phyloP scores from a whole-genome alignment of 1,284 basidiomycete species.

The Apiotrichum sp. region DNA sequence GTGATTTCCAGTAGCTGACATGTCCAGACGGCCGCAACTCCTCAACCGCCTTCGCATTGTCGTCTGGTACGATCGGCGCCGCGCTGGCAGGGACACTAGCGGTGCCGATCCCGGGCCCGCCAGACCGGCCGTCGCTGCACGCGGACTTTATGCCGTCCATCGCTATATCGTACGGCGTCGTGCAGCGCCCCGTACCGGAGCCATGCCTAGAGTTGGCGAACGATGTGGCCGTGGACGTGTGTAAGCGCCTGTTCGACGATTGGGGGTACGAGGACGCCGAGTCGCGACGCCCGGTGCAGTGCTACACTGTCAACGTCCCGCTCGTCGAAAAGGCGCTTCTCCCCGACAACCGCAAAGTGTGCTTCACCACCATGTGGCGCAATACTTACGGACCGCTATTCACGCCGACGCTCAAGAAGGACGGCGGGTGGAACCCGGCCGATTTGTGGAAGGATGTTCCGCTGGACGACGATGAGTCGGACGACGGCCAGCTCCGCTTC shows the following conservation, averaged over 20 bases:
- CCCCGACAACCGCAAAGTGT: slow-evolving; percentile 28
- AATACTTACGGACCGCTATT: slow-evolving; percentile 45
- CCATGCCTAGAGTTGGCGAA: slow-evolving; percentile 63
- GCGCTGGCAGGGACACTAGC: slow-evolving; percentile 80
- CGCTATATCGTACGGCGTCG: slow-evolving; percentile 79
- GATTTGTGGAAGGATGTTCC: slow-evolving; percentile 1
- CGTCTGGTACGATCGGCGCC: slow-evolving; percentile 84
- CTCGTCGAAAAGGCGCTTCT: slow-evolving; percentile 36
- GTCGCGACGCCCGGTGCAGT: slow-evolving; percentile 24
- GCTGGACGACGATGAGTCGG: neutral
- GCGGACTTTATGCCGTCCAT: slow-evolving; percentile 53
- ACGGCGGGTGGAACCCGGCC: slow-evolving; percentile 5
- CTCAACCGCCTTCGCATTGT: slow-evolving; percentile 73
- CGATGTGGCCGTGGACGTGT: slow-evolving; percentile 59
- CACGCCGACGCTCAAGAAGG: slow-evolving; percentile 25
- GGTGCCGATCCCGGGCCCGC: slow-evolving; percentile 67
- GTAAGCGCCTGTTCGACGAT: slow-evolving; percentile 65
- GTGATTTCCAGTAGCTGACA: neutral
- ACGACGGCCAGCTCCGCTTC: slow-evolving; percentile 55
- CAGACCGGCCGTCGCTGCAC: slow-evolving; percentile 47
- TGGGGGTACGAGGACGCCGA: slow-evolving; percentile 62
- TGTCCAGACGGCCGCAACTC: slow-evolving; percentile 63
- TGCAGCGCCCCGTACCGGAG: slow-evolving; percentile 62
- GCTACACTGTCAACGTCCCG: slow-evolving; percentile 46
- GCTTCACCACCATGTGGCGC: slow-evolving; percentile 46